These are phyloP conservation scores for Plasmodium adleri DNA, from an alignment of 169 alveolate species.

Conservation along the genomic window DNA sequence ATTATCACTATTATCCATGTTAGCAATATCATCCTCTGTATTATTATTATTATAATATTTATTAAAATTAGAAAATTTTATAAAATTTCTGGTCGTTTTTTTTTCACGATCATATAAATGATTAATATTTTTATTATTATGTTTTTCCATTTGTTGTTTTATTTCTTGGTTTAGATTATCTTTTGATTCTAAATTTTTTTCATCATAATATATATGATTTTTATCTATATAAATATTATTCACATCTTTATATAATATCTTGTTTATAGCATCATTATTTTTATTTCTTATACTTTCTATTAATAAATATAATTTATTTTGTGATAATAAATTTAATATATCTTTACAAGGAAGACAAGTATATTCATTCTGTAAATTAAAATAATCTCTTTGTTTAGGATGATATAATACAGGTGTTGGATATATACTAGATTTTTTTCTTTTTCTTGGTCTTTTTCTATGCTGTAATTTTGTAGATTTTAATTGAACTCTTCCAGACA, in stretches of 20 bases:
- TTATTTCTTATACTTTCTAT: conserved; percentile 47
- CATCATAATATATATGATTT: conserved; percentile 53
- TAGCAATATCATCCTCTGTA: neutral
- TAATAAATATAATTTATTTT: conserved; percentile 32
- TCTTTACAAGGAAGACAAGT: conserved; percentile 61
- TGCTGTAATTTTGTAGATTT: conserved; percentile 76
- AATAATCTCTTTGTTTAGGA: conserved; percentile 64
- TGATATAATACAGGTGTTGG: conserved; percentile 75
- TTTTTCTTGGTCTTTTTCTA: conserved; percentile 72
- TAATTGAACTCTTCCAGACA: conserved; percentile 74
- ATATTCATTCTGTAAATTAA: conserved; percentile 73
- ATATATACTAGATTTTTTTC: conserved; percentile 70
- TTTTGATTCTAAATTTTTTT: neutral
- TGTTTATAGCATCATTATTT: conserved; percentile 48
- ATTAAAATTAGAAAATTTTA: neutral
- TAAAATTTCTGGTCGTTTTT: neutral
- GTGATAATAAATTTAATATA: conserved; percentile 60
- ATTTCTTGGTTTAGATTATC: neutral
- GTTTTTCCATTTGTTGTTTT: too few species aligned
- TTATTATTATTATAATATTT: too few species aligned
- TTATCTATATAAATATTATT: conserved; percentile 59
- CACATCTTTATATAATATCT: conserved; percentile 58
- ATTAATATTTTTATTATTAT: neutral
- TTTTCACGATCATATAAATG: neutral
- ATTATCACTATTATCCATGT: neutral